A percentile compares a stretch with the other conserved stretches of the same genome.
Evolutionary conservation across 345 rosid species (phyloP).

Genomic region (Populus pruinosa): DNA sequence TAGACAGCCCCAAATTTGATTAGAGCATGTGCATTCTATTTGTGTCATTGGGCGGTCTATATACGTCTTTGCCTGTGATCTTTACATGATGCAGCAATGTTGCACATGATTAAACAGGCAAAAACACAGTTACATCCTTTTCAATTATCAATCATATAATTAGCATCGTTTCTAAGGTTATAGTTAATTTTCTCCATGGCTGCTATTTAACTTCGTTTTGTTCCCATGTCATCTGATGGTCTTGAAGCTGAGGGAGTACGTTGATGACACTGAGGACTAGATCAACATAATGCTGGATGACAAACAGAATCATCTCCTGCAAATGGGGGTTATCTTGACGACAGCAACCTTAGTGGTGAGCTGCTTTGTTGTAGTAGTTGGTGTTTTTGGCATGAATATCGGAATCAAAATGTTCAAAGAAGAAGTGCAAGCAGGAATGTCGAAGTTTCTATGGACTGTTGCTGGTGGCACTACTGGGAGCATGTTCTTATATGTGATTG

Average conservation of each 20-base stretch:
- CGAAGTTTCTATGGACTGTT: slow-evolving; percentile 63
- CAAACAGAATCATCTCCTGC: slow-evolving; percentile 92
- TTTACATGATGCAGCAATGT: background rate
- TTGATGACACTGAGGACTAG: slow-evolving; percentile 93
- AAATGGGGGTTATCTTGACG: slow-evolving; percentile 91
- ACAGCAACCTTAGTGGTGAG: slow-evolving; percentile 80
- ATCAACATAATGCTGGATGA: slow-evolving; percentile 95
- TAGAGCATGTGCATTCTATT: background rate
- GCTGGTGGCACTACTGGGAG: slow-evolving; percentile 61
- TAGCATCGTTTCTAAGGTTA: background rate
- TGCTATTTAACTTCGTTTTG: background rate
- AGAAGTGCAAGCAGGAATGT: slow-evolving; percentile 20
- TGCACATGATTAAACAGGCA: background rate
- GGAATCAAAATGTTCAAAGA: slow-evolving; percentile 46
- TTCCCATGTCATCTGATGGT: background rate
- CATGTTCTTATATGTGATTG: slow-evolving; percentile 59
- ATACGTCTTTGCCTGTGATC: background rate
- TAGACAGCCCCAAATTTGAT: background rate
- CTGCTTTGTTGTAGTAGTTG: slow-evolving; percentile 63
- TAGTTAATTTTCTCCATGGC: background rate
- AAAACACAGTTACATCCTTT: background rate
- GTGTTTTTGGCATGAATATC: slow-evolving; percentile 80
- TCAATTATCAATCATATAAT: too few relatives aligned
- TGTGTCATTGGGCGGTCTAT: background rate
- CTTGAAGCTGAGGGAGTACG: slow-evolving; percentile 79